Evolutionary conservation across 495 filamentous ascomycete species (phyloP).

Genomic region (Penicillium odoratum): DNA sequence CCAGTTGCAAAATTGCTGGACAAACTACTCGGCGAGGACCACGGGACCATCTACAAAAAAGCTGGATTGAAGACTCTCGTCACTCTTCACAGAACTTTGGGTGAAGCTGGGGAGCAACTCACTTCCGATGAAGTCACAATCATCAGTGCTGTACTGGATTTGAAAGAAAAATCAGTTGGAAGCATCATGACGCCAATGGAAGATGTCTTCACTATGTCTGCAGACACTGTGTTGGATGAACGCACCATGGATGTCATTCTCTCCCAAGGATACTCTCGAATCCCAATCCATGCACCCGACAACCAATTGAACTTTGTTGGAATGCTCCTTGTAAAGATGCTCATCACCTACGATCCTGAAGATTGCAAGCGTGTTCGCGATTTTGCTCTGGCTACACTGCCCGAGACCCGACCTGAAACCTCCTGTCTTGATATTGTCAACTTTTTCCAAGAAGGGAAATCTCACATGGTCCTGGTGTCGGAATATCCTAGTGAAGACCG

Average conservation of each 20-base stretch:
- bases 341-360: slow-evolving; percentile 98
- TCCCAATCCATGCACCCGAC: slow-evolving; percentile 86
- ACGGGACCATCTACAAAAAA: slow-evolving; percentile 95
- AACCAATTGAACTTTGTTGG: slow-evolving; percentile 87
- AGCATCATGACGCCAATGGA: slow-evolving; percentile 98
- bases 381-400: slow-evolving; percentile 89
- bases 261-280: slow-evolving; percentile 89
- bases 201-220: slow-evolving; percentile 92
- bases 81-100: slow-evolving; percentile 87
- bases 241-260: slow-evolving; percentile 89
- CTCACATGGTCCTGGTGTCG: slow-evolving; percentile 96
- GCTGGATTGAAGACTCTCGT: slow-evolving; percentile 89
- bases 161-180: slow-evolving; percentile 94
- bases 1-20: slow-evolving; percentile 90
- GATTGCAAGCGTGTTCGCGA: slow-evolving; percentile 81
- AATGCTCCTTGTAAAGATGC: slow-evolving; percentile 96
- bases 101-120: slow-evolving; percentile 80
- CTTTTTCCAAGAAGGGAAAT: slow-evolving; percentile 99
- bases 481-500: slow-evolving; percentile 84
- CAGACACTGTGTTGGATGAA: slow-evolving; percentile 88
- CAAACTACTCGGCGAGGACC: slow-evolving; percentile 82
- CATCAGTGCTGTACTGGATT: slow-evolving; percentile 91
- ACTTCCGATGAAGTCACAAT: slow-evolving; percentile 99
- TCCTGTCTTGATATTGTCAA: slow-evolving; percentile 98
- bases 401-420: slow-evolving; percentile 91